These are phyloP conservation scores for Dioszegia crocea DNA, from an alignment of 768 basidiomycete genomes.

Conservation along the genomic window DNA sequence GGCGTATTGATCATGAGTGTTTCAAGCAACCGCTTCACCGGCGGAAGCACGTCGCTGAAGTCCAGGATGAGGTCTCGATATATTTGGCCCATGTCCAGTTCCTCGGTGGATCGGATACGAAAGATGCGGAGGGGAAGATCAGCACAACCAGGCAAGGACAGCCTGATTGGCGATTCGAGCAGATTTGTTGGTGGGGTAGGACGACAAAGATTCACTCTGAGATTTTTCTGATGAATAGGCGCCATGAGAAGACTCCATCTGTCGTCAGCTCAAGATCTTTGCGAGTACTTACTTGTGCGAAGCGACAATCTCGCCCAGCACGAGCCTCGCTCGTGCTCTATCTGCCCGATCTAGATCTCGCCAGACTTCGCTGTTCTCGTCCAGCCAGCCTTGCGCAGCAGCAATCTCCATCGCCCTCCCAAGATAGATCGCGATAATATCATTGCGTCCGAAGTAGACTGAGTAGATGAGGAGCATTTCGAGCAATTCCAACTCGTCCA, in stretches of 20 bases:
- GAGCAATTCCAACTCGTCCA: conserved; percentile 8
- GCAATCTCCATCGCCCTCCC: neutral
- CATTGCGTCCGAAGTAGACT: neutral
- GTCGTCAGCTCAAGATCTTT: neutral
- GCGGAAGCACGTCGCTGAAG: conserved; percentile 5
- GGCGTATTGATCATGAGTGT: neutral
- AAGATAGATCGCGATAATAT: neutral
- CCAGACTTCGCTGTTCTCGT: conserved; percentile 7
- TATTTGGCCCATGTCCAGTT: neutral
- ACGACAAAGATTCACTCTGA: conserved; percentile 13
- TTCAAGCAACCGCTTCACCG: neutral
- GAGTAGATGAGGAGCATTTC: neutral
- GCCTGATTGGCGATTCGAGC: conserved; percentile 1
- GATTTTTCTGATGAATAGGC: neutral
- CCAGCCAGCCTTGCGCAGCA: neutral
- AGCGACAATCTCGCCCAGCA: neutral
- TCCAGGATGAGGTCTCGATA: conserved; percentile 3
- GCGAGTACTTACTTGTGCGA: conserved; percentile 5
- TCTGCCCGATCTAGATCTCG: neutral
- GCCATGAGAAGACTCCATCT: neutral
- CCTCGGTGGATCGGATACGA: conserved; percentile 2
- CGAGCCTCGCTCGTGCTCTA: neutral
- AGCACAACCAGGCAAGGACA: neutral
- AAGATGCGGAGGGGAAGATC: conserved; percentile 10
- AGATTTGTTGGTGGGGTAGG: neutral